Percentiles rank a stretch among this genome's conserved stretches.
Evolutionary conservation across 208 protist species (phyloP).

Genomic region (Crithidia sp.): DNA sequence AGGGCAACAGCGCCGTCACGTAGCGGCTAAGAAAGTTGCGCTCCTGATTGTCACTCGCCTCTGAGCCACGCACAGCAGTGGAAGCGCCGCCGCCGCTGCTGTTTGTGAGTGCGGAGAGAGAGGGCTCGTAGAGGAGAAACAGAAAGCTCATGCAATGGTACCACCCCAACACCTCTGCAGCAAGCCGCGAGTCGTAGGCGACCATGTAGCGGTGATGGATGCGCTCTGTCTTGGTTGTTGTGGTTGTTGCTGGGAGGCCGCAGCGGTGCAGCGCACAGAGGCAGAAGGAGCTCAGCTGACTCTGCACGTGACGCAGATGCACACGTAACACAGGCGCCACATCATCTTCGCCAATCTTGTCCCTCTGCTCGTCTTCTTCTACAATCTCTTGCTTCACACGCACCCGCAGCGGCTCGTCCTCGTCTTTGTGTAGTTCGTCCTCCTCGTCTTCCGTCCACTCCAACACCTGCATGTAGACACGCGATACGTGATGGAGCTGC

Average conservation of each 20-base stretch:
- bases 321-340: background rate
- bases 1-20: too few relatives aligned
- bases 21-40: too few relatives aligned
- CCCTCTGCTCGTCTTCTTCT: background rate
- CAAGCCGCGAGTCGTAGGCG: conserved; percentile 23
- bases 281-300: conserved; percentile 29
- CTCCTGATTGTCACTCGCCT: too few relatives aligned
- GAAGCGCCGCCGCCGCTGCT: background rate
- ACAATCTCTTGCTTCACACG: background rate
- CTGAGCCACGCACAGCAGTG: too few relatives aligned
- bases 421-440: background rate
- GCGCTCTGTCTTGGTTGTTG: background rate
- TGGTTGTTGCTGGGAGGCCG: background rate
- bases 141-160: conserved; percentile 31
- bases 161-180: conserved; percentile 25
- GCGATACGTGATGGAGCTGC: conserved; percentile 18
- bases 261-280: conserved; percentile 15
- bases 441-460: conserved; percentile 24
- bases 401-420: background rate
- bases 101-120: background rate
- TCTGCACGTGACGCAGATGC: conserved; percentile 12
- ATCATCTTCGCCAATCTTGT: background rate
- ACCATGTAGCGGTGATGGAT: background rate
- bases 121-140: conserved; percentile 20
- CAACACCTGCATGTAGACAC: conserved; percentile 22